Conservation (phyloP, 1,284 basidiomycete genomes). For the Apiotrichum akiyoshidainum region DNA sequence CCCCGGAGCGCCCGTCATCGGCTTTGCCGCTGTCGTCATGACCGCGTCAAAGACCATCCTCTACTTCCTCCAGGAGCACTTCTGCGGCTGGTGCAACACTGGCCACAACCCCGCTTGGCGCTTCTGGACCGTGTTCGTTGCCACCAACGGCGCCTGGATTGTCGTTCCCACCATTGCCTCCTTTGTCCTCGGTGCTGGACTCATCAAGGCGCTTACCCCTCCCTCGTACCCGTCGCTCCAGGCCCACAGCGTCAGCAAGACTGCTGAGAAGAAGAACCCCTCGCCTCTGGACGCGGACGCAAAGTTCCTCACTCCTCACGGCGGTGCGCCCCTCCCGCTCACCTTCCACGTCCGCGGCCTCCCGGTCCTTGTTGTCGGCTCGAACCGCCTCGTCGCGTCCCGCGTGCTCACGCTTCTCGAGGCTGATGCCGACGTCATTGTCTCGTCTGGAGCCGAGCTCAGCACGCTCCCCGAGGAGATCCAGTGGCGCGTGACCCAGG, state of each 20-base stretch:
- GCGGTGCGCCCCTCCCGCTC: conserved; percentile 72
- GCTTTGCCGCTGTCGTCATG: conserved; percentile 68
- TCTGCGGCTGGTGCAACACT: conserved; percentile 59
- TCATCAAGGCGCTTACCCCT: conserved; percentile 25
- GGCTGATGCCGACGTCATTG: conserved; percentile 69
- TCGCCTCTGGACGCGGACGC: conserved; percentile 1
- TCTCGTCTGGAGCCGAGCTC: conserved; percentile 55
- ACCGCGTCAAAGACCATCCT: conserved; percentile 79
- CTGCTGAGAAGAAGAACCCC: neutral
- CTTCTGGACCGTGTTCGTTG: conserved; percentile 62
- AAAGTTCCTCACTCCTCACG: conserved; percentile 39
- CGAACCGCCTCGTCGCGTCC: conserved; percentile 70
- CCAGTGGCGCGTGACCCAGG: conserved; percentile 59
- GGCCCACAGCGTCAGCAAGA: neutral
- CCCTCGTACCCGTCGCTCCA: neutral
- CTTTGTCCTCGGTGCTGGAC: conserved; percentile 33
- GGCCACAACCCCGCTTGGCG: conserved; percentile 67
- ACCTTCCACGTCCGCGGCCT: conserved; percentile 62
- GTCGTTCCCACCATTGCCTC: conserved; percentile 36
- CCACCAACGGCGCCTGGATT: conserved; percentile 64
- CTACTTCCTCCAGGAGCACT: conserved; percentile 65
- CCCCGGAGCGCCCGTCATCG: conserved; percentile 60
- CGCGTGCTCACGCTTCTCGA: conserved; percentile 79
- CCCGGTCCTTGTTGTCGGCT: conserved; percentile 68
- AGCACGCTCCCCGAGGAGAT: conserved; percentile 65